Evolutionary conservation across 805 yeast genomes (phyloP).

Genomic region (Pichia occidentalis): DNA sequence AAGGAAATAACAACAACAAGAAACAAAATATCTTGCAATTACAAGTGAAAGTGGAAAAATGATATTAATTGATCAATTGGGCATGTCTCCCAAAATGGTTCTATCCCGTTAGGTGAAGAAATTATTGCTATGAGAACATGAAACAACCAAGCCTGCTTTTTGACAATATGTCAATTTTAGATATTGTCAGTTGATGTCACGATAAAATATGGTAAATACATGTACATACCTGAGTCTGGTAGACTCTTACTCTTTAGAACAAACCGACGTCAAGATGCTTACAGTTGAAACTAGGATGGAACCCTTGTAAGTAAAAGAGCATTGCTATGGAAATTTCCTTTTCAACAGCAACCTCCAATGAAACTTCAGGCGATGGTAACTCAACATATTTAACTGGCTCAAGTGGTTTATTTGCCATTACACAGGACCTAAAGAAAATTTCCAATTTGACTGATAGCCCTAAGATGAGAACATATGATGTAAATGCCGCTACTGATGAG

Average conservation of each 20-base stretch:
- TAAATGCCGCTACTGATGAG: constrained; percentile 65
- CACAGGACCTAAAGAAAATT: constrained; percentile 68
- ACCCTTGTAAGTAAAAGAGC: constrained; percentile 51
- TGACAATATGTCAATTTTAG: constrained; percentile 74
- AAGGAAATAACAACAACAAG: constrained; percentile 64
- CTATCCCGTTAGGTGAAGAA: constrained; percentile 77
- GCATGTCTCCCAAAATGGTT: constrained; percentile 68
- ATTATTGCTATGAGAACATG: constrained; percentile 64
- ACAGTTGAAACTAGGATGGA: constrained; percentile 65
- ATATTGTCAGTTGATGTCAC: constrained; percentile 62
- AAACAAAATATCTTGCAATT: constrained; percentile 65
- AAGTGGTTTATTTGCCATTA: constrained; percentile 73
- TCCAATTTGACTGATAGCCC: constrained; percentile 52
- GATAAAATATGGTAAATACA: constrained; percentile 55
- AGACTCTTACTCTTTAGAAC: constrained; percentile 55
- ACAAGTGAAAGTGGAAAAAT: constrained; percentile 74
- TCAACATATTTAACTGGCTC: constrained; percentile 65
- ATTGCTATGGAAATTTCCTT: constrained; percentile 46
- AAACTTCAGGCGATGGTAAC: constrained; percentile 50
- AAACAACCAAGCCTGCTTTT: constrained; percentile 72
- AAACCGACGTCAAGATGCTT: constrained; percentile 67
- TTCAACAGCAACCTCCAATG: constrained; percentile 72
- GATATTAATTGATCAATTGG: constrained; percentile 64
- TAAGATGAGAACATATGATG: constrained; percentile 54
- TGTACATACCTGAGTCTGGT: constrained; percentile 56